Conservation (phyloP, 495 filamentous ascomycete species). For the Neurospora sp. region DNA sequence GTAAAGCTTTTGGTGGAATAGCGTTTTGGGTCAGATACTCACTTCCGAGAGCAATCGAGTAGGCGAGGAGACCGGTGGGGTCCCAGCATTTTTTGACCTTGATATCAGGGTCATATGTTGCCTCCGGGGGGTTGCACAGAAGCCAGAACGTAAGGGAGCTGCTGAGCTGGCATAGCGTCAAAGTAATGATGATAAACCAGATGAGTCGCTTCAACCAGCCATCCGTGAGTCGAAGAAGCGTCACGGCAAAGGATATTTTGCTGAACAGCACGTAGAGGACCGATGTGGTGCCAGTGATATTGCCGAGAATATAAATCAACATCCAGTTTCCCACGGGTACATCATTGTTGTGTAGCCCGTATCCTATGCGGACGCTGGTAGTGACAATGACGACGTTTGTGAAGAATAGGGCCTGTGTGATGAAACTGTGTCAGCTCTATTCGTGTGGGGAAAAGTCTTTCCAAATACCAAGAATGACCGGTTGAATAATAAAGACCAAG, state of each 20-base stretch:
- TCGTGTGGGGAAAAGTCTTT: neutral
- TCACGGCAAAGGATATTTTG: constrained; percentile 19
- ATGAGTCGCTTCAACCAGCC: constrained; percentile 10
- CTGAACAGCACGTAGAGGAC: constrained; percentile 12
- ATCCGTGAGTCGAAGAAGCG: constrained; percentile 11
- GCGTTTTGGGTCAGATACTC: neutral
- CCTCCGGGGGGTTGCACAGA: neutral
- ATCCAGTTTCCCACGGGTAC: constrained; percentile 9
- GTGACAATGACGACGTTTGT: constrained; percentile 2
- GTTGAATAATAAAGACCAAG: neutral
- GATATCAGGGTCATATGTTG: neutral
- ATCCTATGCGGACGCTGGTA: constrained; percentile 7
- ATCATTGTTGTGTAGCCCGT: constrained; percentile 4
- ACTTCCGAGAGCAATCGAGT: neutral
- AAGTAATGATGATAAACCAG: constrained; percentile 14
- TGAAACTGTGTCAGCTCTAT: neutral
- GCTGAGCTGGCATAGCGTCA: neutral
- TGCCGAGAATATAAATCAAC: constrained; percentile 8
- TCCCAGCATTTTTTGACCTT: neutral
- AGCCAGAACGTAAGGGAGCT: neutral
- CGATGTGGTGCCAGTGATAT: constrained; percentile 12
- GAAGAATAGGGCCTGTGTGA: constrained; percentile 7
- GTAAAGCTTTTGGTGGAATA: neutral
- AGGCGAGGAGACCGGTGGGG: neutral
- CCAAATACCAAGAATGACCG: neutral